Evolutionary conservation across 768 basidiomycete genomes (phyloP).

Genomic region (Boletus fagicola): DNA sequence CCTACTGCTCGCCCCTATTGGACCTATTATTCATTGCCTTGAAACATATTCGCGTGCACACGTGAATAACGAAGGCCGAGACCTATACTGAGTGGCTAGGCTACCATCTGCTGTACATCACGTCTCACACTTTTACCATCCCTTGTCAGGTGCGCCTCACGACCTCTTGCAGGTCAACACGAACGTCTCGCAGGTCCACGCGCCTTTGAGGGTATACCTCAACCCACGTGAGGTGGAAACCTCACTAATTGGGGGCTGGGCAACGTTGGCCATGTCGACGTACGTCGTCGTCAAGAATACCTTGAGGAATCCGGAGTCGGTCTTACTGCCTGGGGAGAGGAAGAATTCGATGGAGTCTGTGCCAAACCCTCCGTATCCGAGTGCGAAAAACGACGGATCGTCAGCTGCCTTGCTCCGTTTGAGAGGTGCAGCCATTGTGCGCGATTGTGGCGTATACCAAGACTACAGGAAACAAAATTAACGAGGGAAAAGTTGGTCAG

Average conservation of each 20-base stretch:
- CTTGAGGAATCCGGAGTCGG: slow-evolving; percentile 23
- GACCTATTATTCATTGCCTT: background rate
- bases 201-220: slow-evolving; percentile 1
- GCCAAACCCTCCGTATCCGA: slow-evolving; percentile 23
- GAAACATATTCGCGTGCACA: background rate
- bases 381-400: slow-evolving; percentile 15
- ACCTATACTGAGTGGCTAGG: background rate
- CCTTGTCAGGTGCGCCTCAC: background rate
- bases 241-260: slow-evolving; percentile 8
- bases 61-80: background rate
- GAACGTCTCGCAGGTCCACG: slow-evolving; percentile 20
- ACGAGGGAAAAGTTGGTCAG: background rate
- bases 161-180: slow-evolving; percentile 17
- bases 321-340: background rate
- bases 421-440: slow-evolving; percentile 12
- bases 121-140: background rate
- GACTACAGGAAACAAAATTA: background rate
- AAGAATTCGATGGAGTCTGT: slow-evolving; percentile 20
- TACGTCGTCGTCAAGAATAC: slow-evolving; percentile 20
- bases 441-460: slow-evolving; percentile 17
- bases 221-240: background rate
- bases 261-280: slow-evolving; percentile 18
- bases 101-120: background rate
- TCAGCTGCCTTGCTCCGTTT: background rate
- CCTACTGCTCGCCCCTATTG: no score